Conservation (phyloP, 1,284 basidiomycete genomes). For the Phlebopus sp. region DNA sequence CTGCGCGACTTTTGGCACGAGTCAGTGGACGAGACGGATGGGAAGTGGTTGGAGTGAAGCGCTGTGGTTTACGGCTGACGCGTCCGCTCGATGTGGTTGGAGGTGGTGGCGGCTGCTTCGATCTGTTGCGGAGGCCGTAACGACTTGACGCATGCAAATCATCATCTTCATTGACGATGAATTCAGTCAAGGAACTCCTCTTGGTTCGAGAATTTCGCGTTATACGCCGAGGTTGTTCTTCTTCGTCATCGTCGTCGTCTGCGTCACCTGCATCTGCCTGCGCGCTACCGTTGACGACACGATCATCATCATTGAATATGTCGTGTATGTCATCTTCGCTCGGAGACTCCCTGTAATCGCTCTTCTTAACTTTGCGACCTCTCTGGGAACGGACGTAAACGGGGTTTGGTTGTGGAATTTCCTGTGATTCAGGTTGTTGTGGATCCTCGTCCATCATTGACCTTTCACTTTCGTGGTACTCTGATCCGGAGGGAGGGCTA, state of each 20-base stretch:
- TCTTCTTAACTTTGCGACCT: conserved; percentile 47
- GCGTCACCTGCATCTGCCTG: conserved; percentile 27
- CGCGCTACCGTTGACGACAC: conserved; percentile 28
- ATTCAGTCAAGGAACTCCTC: conserved; percentile 28
- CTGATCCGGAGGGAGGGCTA: conserved; percentile 55
- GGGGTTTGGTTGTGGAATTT: conserved; percentile 29
- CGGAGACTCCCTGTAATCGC: conserved; percentile 52
- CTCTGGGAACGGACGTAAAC: conserved; percentile 35
- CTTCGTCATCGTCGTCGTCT: conserved; percentile 35
- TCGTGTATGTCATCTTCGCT: conserved; percentile 37
- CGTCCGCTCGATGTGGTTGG: conserved; percentile 22
- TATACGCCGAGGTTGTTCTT: conserved; percentile 32
- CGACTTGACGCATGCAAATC: conserved; percentile 35
- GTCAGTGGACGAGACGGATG: conserved; percentile 26
- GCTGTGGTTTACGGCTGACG: conserved; percentile 27
- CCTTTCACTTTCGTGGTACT: conserved; percentile 61
- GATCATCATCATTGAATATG: conserved; percentile 7
- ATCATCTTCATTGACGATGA: conserved; percentile 55
- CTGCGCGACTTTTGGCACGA: conserved; percentile 29
- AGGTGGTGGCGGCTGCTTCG: conserved; percentile 31
- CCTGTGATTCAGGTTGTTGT: conserved; percentile 26
- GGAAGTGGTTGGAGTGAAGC: conserved; percentile 8
- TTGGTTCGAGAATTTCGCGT: conserved; percentile 17
- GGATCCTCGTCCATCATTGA: conserved; percentile 40
- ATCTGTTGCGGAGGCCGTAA: conserved; percentile 37